Conservation (phyloP, 2,329 filamentous ascomycete species). For the Neopestalotiopsis sp. region DNA sequence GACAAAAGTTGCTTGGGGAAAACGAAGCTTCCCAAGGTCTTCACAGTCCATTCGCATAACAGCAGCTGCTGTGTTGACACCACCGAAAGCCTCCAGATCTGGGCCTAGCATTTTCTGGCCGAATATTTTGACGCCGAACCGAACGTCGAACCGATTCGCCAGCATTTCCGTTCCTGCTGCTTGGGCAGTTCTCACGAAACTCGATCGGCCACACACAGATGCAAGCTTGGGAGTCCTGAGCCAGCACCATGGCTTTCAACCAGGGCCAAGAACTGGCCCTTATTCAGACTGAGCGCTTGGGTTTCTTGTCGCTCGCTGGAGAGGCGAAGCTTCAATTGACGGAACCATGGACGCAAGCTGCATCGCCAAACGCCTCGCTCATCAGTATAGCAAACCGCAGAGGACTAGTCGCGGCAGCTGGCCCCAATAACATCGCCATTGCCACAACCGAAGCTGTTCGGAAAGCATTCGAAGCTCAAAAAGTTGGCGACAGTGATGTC, state of each 20-base stretch:
- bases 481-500: slow-evolving; percentile 66
- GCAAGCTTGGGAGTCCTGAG: background rate
- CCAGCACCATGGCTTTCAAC: slow-evolving; percentile 28
- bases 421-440: slow-evolving; percentile 78
- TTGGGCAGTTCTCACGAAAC: background rate
- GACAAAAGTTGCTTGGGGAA: slow-evolving; percentile 6
- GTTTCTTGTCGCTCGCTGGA: slow-evolving; percentile 79
- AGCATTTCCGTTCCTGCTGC: background rate
- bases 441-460: slow-evolving; percentile 79
- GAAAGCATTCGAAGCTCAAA: slow-evolving; percentile 69
- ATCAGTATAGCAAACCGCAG: slow-evolving; percentile 80
- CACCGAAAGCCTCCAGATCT: background rate
- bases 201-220: background rate
- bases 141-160: background rate
- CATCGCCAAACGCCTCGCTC: slow-evolving; percentile 79
- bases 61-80: slow-evolving; percentile 4
- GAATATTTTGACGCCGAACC: background rate
- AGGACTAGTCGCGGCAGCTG: slow-evolving; percentile 85
- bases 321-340: slow-evolving; percentile 85
- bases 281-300: slow-evolving; percentile 84
- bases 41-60: background rate
- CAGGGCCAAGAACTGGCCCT: slow-evolving; percentile 74
- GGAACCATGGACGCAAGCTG: slow-evolving; percentile 76
- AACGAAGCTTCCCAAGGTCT: background rate
- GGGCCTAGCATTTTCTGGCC: background rate